phyloP scores from a whole-genome alignment of 2,329 filamentous ascomycete genomes.

The Xylaria digitata region DNA sequence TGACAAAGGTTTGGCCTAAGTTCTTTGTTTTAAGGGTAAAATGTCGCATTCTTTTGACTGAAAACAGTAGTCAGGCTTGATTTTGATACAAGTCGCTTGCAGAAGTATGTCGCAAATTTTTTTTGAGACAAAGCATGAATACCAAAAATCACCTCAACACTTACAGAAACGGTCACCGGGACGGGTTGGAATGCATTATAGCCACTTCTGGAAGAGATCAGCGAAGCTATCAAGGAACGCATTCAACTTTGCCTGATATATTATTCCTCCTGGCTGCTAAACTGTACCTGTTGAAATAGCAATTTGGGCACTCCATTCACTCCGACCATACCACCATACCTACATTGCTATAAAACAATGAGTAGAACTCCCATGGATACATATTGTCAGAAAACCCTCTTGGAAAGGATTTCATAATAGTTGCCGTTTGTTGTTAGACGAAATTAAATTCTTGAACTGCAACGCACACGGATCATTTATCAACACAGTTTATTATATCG shows the following conservation, averaged over 20 bases:
- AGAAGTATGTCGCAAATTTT: not conserved
- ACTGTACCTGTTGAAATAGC: no score
- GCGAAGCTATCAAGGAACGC: not conserved
- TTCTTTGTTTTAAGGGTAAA: constrained; percentile 26
- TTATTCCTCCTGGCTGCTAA: no score
- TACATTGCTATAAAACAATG: no score
- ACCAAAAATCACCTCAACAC: not conserved
- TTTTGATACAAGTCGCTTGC: constrained; percentile 15
- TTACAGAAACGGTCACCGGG: constrained; percentile 22
- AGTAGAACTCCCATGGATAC: no score
- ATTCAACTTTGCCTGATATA: no score
- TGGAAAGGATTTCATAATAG: not conserved
- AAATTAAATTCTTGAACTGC: no score
- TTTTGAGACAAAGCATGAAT: constrained; percentile 24
- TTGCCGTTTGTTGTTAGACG: not conserved
- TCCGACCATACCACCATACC: no score
- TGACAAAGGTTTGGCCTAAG: constrained; percentile 27
- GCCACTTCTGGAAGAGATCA: not conserved
- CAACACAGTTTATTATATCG: no score
- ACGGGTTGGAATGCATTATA: constrained; percentile 16
- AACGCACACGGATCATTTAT: no score
- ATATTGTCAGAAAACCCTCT: not conserved
- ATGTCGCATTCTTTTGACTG: constrained; percentile 18
- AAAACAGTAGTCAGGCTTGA: constrained; percentile 24
- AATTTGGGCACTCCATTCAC: no score